Evolutionary conservation across 768 basidiomycete species (phyloP).

Genomic region (Coprinellus aureogranulatus): DNA sequence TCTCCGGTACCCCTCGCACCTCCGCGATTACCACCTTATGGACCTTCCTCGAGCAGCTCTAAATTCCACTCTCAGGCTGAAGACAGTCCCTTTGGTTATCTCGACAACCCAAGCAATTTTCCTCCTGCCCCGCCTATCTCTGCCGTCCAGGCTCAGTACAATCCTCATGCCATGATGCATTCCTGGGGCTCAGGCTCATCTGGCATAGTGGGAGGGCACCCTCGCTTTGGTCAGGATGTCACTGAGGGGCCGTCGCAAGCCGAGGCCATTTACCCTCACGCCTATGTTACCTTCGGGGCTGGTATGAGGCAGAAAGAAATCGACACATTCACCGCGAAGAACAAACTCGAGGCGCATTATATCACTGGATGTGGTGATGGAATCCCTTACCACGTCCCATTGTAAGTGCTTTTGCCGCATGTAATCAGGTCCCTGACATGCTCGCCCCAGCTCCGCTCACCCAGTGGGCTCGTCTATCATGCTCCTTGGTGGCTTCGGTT

Average conservation of each 20-base stretch:
- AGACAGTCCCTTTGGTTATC: conserved; percentile 62
- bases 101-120: conserved; percentile 38
- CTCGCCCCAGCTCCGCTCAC: conserved; percentile 59
- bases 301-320: conserved; percentile 84
- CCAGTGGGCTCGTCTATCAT: conserved; percentile 78
- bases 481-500: conserved; percentile 86
- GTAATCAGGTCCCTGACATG: conserved; percentile 1
- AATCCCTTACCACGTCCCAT: conserved; percentile 80
- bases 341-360: conserved; percentile 62
- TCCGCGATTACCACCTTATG: neutral
- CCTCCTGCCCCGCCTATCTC: conserved; percentile 28
- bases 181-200: conserved; percentile 31
- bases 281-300: conserved; percentile 84
- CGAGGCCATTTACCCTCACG: conserved; percentile 63
- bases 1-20: neutral
- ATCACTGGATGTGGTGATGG: conserved; percentile 46
- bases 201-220: conserved; percentile 23
- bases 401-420: conserved; percentile 43
- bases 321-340: conserved; percentile 68
- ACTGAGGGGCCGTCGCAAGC: conserved; percentile 41
- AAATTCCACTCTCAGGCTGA: conserved; percentile 12
- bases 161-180: conserved; percentile 33
- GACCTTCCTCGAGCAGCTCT: neutral
- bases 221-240: conserved; percentile 24
- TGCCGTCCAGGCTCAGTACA: conserved; percentile 31